Conservation (phyloP, 2,329 filamentous ascomycete genomes). For the Claviceps spartinae region DNA sequence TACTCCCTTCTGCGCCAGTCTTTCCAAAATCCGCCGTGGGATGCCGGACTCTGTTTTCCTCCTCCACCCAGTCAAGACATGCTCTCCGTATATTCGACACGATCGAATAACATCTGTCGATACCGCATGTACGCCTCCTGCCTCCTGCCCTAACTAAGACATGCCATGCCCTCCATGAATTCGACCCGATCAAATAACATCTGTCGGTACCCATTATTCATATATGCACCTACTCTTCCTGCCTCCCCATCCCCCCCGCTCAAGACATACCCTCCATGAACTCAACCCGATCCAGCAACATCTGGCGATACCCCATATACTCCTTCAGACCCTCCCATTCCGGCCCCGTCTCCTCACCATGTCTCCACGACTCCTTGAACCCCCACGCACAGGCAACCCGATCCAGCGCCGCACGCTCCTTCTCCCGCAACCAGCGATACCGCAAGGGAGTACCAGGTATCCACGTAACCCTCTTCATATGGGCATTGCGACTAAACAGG, state of each 20-base stretch:
- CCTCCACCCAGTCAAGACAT: too few relatives aligned
- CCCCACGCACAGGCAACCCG: constrained; percentile 81
- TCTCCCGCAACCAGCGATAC: constrained; percentile 76
- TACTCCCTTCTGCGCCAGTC: too few relatives aligned
- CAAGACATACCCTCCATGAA: constrained; percentile 79
- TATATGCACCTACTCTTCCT: too few relatives aligned
- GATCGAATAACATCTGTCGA: too few relatives aligned
- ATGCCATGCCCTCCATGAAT: too few relatives aligned
- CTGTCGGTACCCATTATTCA: too few relatives aligned
- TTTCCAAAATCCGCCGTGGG: too few relatives aligned
- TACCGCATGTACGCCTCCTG: too few relatives aligned
- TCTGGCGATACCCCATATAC: constrained; percentile 68
- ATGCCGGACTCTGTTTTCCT: too few relatives aligned
- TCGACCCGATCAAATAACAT: too few relatives aligned
- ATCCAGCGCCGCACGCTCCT: constrained; percentile 79
- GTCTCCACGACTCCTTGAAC: constrained; percentile 64
- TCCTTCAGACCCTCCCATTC: constrained; percentile 83
- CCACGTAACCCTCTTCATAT: constrained; percentile 93
- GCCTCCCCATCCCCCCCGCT: background rate
- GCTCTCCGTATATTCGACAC: too few relatives aligned
- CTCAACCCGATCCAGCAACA: constrained; percentile 81
- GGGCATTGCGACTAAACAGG: constrained; percentile 77
- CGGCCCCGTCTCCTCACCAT: constrained; percentile 79
- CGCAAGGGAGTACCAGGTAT: constrained; percentile 65
- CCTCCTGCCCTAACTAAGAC: too few relatives aligned